These are phyloP conservation scores for Hortiboletus campestris DNA, from an alignment of 768 basidiomycete genomes.

Conservation along the genomic window DNA sequence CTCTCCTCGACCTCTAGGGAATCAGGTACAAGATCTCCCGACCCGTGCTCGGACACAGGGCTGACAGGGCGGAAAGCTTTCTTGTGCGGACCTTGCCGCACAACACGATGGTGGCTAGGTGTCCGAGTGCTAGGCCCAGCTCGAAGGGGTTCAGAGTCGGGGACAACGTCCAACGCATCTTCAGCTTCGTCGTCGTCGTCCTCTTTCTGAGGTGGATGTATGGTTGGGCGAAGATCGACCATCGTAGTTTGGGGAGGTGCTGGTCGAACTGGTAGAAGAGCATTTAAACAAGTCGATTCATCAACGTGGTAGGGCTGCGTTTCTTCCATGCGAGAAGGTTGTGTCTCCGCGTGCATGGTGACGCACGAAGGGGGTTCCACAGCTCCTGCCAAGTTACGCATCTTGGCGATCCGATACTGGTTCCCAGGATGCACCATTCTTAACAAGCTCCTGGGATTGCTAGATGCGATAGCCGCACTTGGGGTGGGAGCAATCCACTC, in stretches of 20 bases:
- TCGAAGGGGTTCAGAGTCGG: conserved; percentile 60
- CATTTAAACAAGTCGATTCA: background rate
- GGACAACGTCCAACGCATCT: conserved; percentile 49
- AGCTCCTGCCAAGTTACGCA: conserved; percentile 22
- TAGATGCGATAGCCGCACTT: conserved; percentile 17
- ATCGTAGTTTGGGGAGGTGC: background rate
- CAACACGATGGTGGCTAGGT: conserved; percentile 1
- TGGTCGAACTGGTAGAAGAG: background rate
- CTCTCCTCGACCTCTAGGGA: conserved; percentile 31
- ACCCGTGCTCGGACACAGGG: conserved; percentile 21
- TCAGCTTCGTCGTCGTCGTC: conserved; percentile 22
- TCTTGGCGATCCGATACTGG: conserved; percentile 27
- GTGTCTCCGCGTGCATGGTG: conserved; percentile 12
- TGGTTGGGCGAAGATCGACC: background rate
- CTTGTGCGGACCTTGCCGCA: conserved; percentile 13
- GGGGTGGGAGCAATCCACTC: conserved; percentile 23
- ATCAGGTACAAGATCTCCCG: conserved; percentile 29
- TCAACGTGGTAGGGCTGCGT: conserved; percentile 11
- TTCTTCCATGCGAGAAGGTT: conserved; percentile 19
- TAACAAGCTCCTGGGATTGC: conserved; percentile 31
- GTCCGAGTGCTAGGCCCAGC: conserved; percentile 24
- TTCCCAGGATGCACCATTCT: conserved; percentile 35
- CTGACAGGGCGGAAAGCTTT: conserved; percentile 20
- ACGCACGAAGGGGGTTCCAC: conserved; percentile 18
- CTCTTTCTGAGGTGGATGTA: background rate